Evolutionary conservation across 306 rosid genomes (phyloP).

Genomic region (Cicer judaicum): DNA sequence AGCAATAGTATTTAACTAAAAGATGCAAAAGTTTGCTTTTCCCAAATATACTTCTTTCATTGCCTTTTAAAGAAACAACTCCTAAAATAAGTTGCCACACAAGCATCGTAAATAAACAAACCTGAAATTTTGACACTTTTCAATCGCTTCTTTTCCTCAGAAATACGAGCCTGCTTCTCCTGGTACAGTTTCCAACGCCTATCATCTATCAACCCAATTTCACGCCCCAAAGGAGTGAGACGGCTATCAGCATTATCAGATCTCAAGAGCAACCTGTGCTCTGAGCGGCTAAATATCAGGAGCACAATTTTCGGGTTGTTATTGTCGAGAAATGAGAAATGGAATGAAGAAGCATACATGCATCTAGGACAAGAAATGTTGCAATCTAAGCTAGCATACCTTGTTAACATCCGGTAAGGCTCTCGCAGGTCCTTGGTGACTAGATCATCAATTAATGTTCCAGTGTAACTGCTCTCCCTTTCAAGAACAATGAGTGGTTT

Average conservation of each 20-base stretch:
- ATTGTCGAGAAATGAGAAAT: not conserved
- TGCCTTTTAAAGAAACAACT: slow-evolving; percentile 25
- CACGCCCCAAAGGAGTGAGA: slow-evolving; percentile 88
- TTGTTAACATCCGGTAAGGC: slow-evolving; percentile 57
- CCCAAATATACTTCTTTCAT: slow-evolving; percentile 36
- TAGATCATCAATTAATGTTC: slow-evolving; percentile 82
- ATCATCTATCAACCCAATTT: slow-evolving; percentile 92
- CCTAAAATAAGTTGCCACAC: slow-evolving; percentile 27
- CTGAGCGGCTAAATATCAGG: slow-evolving; percentile 79
- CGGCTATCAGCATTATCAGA: slow-evolving; percentile 98
- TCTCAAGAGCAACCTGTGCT: slow-evolving; percentile 92
- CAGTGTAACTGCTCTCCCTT: slow-evolving; percentile 92
- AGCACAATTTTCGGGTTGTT: not conserved
- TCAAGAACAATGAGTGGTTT: slow-evolving; percentile 87
- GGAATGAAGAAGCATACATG: slow-evolving; percentile 31
- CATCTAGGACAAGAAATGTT: slow-evolving; percentile 30
- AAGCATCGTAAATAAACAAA: slow-evolving; percentile 39
- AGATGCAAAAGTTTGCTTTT: not conserved
- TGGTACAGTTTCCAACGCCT: slow-evolving; percentile 91
- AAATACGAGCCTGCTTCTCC: slow-evolving; percentile 83
- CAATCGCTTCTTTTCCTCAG: slow-evolving; percentile 87
- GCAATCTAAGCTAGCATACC: slow-evolving; percentile 38
- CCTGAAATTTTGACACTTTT: slow-evolving; percentile 84
- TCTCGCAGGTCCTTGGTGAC: slow-evolving; percentile 57
- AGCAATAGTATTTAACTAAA: slow-evolving; percentile 6